Percentiles rank a stretch among this genome's conserved stretches.
Conservation (phyloP, 1,284 basidiomycete species). For the Marasmius tenuissimus region DNA sequence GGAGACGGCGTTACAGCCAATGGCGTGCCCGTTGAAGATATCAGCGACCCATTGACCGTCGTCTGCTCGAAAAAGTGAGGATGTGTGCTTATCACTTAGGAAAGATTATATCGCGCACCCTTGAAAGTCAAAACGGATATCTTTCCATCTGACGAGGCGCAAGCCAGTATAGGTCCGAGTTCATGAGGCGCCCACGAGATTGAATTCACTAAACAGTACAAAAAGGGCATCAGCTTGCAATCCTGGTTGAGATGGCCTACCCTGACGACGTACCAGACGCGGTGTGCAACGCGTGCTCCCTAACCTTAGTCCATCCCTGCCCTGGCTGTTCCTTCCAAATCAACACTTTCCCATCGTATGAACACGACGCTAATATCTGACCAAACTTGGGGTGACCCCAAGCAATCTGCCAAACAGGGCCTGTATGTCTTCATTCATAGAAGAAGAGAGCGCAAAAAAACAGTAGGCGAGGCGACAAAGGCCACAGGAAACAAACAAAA, state of each 20-base stretch:
- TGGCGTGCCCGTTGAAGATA: conserved; percentile 94
- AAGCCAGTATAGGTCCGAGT: conserved; percentile 94
- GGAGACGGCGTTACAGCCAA: conserved; percentile 95
- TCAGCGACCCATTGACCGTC: conserved; percentile 96
- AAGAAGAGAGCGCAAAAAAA: not conserved
- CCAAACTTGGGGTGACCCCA: conserved; percentile 99
- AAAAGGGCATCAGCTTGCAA: not conserved
- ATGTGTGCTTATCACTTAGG: not conserved
- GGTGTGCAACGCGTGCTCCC: conserved; percentile 93
- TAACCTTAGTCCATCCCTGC: conserved; percentile 89
- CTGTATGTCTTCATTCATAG: conserved; percentile 84
- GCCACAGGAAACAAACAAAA: not conserved
- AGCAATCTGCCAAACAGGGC: conserved; percentile 98
- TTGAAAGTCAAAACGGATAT: conserved; percentile 97
- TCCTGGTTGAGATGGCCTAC: not conserved
- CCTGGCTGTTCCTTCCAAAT: conserved; percentile 93
- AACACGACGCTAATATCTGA: conserved; percentile 94
- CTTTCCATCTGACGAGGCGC: conserved; percentile 98
- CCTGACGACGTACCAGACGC: conserved; percentile 72
- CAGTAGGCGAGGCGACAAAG: not conserved
- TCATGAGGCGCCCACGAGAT: conserved; percentile 99
- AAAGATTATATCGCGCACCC: conserved; percentile 54
- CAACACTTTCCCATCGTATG: conserved; percentile 97
- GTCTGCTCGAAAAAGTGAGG: conserved; percentile 47
- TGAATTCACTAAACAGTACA: conserved; percentile 75